Evolutionary conservation across 2,329 filamentous ascomycete genomes (phyloP).

Genomic region (Stagonosporopsis tanaceti): DNA sequence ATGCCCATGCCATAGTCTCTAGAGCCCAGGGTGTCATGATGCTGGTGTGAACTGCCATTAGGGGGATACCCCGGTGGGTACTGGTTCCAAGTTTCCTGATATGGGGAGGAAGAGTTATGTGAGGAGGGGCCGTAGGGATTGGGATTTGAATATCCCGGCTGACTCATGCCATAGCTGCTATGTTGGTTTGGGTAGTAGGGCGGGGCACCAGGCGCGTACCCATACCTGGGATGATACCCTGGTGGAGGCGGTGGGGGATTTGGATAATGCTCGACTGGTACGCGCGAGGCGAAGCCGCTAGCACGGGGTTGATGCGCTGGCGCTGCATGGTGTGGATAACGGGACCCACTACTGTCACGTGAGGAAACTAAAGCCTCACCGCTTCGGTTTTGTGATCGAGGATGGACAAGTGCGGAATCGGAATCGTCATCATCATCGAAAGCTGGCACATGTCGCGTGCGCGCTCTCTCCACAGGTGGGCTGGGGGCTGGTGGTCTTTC

Average conservation of each 20-base stretch:
- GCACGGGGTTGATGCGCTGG: slow-evolving; percentile 38
- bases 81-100: slow-evolving; percentile 48
- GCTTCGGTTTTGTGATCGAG: slow-evolving; percentile 37
- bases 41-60: slow-evolving; percentile 46
- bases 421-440: slow-evolving; percentile 48
- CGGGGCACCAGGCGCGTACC: slow-evolving; percentile 44
- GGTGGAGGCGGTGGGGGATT: slow-evolving; percentile 75
- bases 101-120: slow-evolving; percentile 48
- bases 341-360: slow-evolving; percentile 23
- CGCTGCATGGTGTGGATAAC: slow-evolving; percentile 36
- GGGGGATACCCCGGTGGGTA: slow-evolving; percentile 46
- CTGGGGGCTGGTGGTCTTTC: slow-evolving; percentile 48
- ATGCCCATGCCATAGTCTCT: slow-evolving; percentile 43
- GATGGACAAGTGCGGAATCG: slow-evolving; percentile 41
- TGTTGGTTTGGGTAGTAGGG: slow-evolving; percentile 47
- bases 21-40: slow-evolving; percentile 49
- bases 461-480: slow-evolving; percentile 41
- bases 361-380: slow-evolving; percentile 33
- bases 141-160: slow-evolving; percentile 42
- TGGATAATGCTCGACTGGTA: slow-evolving; percentile 48
- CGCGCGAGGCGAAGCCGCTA: slow-evolving; percentile 45
- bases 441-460: slow-evolving; percentile 40
- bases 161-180: slow-evolving; percentile 44
- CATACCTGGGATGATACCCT: slow-evolving; percentile 54
- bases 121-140: slow-evolving; percentile 46